These are phyloP conservation scores for Trichoderma orchidacearum DNA, from an alignment of 495 filamentous ascomycete genomes.

Conservation along the genomic window DNA sequence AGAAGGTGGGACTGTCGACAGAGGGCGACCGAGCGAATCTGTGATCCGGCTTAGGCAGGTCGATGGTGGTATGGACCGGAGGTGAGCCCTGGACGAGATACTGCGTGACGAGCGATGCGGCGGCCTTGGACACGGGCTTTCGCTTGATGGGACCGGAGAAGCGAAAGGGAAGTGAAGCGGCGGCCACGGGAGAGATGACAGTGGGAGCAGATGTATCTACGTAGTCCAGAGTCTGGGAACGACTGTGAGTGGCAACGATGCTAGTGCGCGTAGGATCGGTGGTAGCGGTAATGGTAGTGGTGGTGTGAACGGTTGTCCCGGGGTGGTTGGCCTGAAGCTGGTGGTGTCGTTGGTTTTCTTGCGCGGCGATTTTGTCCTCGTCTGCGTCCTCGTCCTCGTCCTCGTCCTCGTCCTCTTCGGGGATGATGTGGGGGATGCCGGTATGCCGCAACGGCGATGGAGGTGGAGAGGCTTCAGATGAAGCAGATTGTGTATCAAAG, in stretches of 20 bases:
- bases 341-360: background rate
- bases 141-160: conserved; percentile 26
- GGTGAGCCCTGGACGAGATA: conserved; percentile 19
- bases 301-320: background rate
- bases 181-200: background rate
- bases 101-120: conserved; percentile 23
- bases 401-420: background rate
- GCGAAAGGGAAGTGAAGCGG: background rate
- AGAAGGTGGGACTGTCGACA: conserved; percentile 41
- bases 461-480: background rate
- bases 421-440: background rate
- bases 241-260: background rate
- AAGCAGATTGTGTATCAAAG: conserved; percentile 2
- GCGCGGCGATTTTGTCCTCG: background rate
- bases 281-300: background rate
- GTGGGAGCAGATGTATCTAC: background rate
- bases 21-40: conserved; percentile 34
- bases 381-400: background rate
- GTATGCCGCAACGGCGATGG: background rate
- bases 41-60: conserved; percentile 28
- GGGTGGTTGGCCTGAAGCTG: background rate
- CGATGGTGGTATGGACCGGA: conserved; percentile 17
- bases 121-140: conserved; percentile 39
- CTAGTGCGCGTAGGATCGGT: background rate
- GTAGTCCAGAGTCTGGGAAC: background rate